These are phyloP conservation scores for Chlamydomonas reinhardtii DNA, from an alignment of 163 green algal genomes.

Conservation along the genomic window DNA sequence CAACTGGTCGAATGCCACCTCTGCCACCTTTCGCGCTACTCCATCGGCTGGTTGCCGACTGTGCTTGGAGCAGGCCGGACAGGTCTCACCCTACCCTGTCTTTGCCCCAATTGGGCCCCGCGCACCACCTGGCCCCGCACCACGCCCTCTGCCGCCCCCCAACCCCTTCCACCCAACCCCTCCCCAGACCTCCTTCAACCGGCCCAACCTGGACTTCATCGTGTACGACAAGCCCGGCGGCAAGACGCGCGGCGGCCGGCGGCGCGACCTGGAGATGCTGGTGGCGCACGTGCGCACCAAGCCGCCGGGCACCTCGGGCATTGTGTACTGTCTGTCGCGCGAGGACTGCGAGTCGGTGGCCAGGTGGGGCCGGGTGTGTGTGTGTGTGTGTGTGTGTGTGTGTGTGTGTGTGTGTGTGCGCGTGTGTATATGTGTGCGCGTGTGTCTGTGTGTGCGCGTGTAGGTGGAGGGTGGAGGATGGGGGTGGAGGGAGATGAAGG, in stretches of 20 bases:
- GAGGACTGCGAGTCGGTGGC: slow-evolving; percentile 76
- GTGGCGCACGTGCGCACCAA: slow-evolving; percentile 70
- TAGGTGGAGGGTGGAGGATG: neutral
- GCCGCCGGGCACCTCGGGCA: slow-evolving; percentile 62
- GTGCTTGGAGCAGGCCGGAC: too few species aligned
- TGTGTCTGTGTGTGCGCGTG: too few species aligned
- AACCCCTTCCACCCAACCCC: neutral
- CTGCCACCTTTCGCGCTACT: too few species aligned
- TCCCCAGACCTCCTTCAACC: slow-evolving; percentile 82
- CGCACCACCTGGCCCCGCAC: too few species aligned
- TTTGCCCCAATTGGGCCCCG: too few species aligned
- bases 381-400: neutral
- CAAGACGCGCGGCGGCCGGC: slow-evolving; percentile 62
- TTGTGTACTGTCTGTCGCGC: slow-evolving; percentile 85
- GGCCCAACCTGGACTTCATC: slow-evolving; percentile 82
- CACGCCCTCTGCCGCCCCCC: too few species aligned
- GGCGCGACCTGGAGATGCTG: slow-evolving; percentile 58
- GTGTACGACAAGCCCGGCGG: slow-evolving; percentile 77
- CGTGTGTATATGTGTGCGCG: neutral
- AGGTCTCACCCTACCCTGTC: too few species aligned
- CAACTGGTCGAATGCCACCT: too few species aligned
- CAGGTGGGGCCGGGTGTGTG: neutral
- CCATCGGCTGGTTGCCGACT: too few species aligned
- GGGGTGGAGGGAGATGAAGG: neutral
- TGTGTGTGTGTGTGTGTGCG: neutral